Percentiles rank a stretch among this genome's conserved stretches.
Conservation (phyloP, 371 early-diverging fungal genomes). For the Mucor circinelloides region DNA sequence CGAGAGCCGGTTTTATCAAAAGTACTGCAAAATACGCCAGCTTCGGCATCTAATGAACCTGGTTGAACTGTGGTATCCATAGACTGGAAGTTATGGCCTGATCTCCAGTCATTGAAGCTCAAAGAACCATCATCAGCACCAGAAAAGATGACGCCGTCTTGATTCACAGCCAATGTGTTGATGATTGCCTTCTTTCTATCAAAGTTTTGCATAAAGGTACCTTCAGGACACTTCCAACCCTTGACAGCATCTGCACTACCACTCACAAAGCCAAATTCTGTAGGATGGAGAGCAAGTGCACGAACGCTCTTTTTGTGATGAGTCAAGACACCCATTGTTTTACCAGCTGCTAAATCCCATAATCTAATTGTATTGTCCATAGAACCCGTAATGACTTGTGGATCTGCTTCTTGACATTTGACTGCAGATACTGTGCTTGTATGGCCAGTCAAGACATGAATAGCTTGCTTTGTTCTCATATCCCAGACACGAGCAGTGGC, state of each 20-base stretch:
- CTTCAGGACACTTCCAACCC: conserved; percentile 95
- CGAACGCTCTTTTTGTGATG: conserved; percentile 98
- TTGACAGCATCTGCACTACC: conserved; percentile 93
- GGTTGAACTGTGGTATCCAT: conserved; percentile 87
- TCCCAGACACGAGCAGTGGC: conserved; percentile 97
- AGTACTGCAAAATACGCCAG: conserved; percentile 91
- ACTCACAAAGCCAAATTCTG: conserved; percentile 92
- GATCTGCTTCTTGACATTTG: conserved; percentile 92
- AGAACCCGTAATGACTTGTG: conserved; percentile 93
- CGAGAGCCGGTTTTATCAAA: conserved; percentile 95
- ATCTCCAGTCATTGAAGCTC: conserved; percentile 97
- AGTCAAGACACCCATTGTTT: conserved; percentile 90
- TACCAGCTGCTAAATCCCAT: conserved; percentile 97
- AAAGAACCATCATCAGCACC: conserved; percentile 97
- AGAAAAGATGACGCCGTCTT: conserved; percentile 91
- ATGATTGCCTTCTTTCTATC: conserved; percentile 89
- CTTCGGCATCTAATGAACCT: conserved; percentile 95
- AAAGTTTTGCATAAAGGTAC: conserved; percentile 93
- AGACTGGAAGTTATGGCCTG: conserved; percentile 93
- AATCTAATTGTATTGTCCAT: conserved; percentile 92
- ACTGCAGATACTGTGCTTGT: conserved; percentile 83
- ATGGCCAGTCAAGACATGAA: conserved; percentile 93
- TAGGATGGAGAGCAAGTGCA: conserved; percentile 88
- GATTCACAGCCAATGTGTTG: conserved; percentile 87
- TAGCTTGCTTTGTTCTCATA: conserved; percentile 93